Evolutionary conservation across 306 rosid genomes (phyloP), one percentile per base, ranked within the genome.

Genomic region (Prunus dulcis): DNA sequence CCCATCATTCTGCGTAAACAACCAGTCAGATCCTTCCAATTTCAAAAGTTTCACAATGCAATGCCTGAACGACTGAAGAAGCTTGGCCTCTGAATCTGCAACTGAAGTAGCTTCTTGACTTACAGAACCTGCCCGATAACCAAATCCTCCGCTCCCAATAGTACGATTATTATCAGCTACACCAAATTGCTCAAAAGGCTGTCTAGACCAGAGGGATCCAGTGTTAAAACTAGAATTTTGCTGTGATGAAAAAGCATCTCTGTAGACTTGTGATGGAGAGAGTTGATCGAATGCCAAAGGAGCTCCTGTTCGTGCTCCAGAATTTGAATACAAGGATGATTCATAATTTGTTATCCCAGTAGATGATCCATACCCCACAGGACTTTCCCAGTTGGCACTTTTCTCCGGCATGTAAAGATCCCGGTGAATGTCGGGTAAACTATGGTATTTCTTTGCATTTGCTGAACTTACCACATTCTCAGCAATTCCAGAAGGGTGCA

Each of bases 151-250:
- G 52, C 66, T 84, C 52, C 75, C 90, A 71, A 81, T 72, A 76
- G 78, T 64, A 71, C 60, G 81, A 79, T 23, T 79, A 53, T 76
- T 91, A 72, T 85, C 88, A 73, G 87, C 89, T 38, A 96, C 84
- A 55, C 96, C 97, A 82, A 96, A 96, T 80, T 89, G 96, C 87
- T 92, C 99, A 77, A 81, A 93, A 76, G 99, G 99, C 79, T 91
- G 99, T 81, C 87, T 86, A 72, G 88, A 84, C 98, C 98, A 96
- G 78, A 96, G 91, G 56, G 98, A 91, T 73, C 91, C 89, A 64
- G 91, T 51, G 57, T 76, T 88, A 30, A 74, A 83, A 85, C 80
- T 85, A 69, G 96, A 76, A 88, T 79, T 85, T 84, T 86, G 60
- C 67, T 81, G 97, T 9, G 92, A 85, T 53, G 97, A 72, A 57